Base-by-base conservation (phyloP, 768 basidiomycete species). In the Amanita rimosa region DNA sequence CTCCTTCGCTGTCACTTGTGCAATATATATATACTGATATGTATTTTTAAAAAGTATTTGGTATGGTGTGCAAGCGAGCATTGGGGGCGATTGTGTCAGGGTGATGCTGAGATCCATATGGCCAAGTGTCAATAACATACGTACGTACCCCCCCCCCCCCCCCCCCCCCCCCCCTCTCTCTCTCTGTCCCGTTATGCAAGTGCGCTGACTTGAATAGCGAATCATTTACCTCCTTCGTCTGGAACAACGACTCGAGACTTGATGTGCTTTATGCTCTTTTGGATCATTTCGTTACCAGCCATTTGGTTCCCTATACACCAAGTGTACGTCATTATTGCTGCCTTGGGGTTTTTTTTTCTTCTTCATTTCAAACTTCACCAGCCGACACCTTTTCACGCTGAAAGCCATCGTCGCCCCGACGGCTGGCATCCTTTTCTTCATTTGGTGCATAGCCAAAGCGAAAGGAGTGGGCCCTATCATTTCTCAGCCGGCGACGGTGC, bases 201-300 rank as follows among this genome's bases (percentile, higher is more conserved):
- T 10, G 17, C 3, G 17, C 4, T 39, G 10, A 24, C 4, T 26
- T n/a, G 24, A 35, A 50, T 54, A 85, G 79, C 76, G 21, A 90
- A 90, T 68, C 69, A 72, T 51, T 71, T 89, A 57, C 81, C 85
- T n/a, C 72, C 68, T 19, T 81, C 79, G 10, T 79, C 84, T 51
- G 85, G 86, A 38, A 89, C 78, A 27, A 83, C 71, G 48, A 81
- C 83, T n/a, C 73, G 75, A 46, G 79, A 85, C 64, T 85, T 83
- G 55, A 66, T 87, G 67, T 79, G 78, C 55, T 92, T 92, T 76
- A 83, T 92, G 72, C 69, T 92, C 50, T 93, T 90, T 71, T 91
- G 85, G 82, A 65, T 89, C 22, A 72, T 87, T 34, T 84, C 80
- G 27, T 73, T 90, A 26, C 85, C 85, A 7, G 79, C 81, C 14